Conservation (phyloP, 495 filamentous ascomycete species). For the Lasiosphaeria miniovina region DNA sequence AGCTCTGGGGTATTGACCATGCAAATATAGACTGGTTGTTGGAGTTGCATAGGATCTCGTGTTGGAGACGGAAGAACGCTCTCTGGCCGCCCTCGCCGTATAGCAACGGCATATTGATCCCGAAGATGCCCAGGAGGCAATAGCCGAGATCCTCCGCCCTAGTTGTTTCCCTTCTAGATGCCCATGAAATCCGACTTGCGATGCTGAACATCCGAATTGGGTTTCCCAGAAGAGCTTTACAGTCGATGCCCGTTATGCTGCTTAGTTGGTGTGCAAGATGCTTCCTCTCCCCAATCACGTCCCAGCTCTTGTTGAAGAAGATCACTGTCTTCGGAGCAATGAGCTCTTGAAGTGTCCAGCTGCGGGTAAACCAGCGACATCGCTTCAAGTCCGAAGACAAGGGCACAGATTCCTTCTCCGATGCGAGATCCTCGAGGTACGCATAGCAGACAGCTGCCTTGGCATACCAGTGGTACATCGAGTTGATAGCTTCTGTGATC, state of each 20-base stretch:
- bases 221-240: background rate
- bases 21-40: no score
- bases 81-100: background rate
- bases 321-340: background rate
- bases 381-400: background rate
- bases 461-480: background rate
- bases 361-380: background rate
- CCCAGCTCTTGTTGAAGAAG: no score
- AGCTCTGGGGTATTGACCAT: no score
- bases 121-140: background rate
- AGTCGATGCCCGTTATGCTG: background rate
- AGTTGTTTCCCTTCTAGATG: background rate
- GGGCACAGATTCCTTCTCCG: background rate
- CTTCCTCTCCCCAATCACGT: background rate
- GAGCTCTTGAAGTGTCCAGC: background rate
- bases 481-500: background rate
- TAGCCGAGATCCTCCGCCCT: background rate
- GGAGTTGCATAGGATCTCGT: no score
- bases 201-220: background rate
- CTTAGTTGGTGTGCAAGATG: background rate
- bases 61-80: background rate
- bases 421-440: background rate
- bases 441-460: background rate
- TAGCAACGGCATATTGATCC: background rate
- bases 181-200: background rate